Evolutionary conservation across 2,329 filamentous ascomycete genomes (phyloP).

Genomic region (Trematosphaeria pertusa): DNA sequence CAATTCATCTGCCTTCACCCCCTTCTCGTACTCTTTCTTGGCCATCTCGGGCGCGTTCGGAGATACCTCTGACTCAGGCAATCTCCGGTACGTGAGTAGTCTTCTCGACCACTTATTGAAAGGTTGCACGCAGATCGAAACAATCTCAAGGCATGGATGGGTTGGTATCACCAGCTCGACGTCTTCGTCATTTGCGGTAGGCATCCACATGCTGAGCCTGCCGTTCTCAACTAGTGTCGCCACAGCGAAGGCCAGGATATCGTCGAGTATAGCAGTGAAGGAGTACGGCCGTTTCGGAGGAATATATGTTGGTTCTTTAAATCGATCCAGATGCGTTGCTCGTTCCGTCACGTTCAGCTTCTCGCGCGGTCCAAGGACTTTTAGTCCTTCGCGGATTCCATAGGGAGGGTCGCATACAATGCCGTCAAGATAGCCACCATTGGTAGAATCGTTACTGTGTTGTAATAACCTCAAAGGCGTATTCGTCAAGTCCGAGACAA

Average conservation of each 20-base stretch:
- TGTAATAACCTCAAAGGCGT: conserved; percentile 65
- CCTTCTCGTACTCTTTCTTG: conserved; percentile 47
- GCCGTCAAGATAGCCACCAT: conserved; percentile 73
- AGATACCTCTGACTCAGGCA: conserved; percentile 64
- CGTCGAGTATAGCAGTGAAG: conserved; percentile 87
- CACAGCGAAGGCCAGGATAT: conserved; percentile 84
- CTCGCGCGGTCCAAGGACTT: conserved; percentile 81
- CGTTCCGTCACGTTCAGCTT: conserved; percentile 30
- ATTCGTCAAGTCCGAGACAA: conserved; percentile 88
- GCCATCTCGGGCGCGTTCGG: conserved; percentile 21
- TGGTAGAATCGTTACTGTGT: conserved; percentile 14
- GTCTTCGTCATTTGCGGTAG: conserved; percentile 69
- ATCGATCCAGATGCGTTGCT: conserved; percentile 34
- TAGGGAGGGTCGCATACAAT: conserved; percentile 97
- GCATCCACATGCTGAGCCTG: conserved; percentile 95
- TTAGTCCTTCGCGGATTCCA: conserved; percentile 88
- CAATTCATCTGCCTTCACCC: conserved; percentile 67
- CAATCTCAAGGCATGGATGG: conserved; percentile 76
- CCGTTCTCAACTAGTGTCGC: conserved; percentile 79
- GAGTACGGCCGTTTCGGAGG: conserved; percentile 92
- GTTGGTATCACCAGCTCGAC: conserved; percentile 77
- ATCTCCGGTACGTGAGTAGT: conserved; percentile 82
- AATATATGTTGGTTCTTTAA: conserved; percentile 65
- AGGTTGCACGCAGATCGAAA: conserved; percentile 79
- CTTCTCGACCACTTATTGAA: conserved; percentile 95